Base-by-base conservation (phyloP, 192 early-diverging fungal genomes). In the Coemansia asiatica region DNA sequence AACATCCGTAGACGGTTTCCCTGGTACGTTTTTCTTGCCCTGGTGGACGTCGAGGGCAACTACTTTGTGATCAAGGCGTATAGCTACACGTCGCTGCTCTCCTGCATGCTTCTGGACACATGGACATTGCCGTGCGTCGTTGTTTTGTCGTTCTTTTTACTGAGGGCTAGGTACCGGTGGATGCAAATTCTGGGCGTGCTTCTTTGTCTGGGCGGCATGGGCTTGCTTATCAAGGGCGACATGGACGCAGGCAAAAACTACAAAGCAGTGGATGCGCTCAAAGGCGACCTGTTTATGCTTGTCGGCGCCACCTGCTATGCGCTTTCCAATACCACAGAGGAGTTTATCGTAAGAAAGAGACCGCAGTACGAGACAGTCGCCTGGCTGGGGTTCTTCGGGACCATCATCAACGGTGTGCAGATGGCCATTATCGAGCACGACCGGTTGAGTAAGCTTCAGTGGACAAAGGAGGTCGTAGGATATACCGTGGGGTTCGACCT, bases 51-150 rank as follows among this genome's bases (percentile, higher is more conserved):
- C 2, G 90, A 93, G 71, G 91, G 88, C 67, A 93, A 93, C 61
- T 93, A 88, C 63, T 90, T 93, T 82, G 86, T 89, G 15, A 87
- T 91, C 58, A 91, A 90, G 77, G 86, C 89, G 8, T 93, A 85
- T 60, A 77, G 71, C 63, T 91, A 91, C 66, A 93, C 91, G 18
- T 90, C 88, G 16, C 63, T 91, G 2, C 74, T 93, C 36, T 90
- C 90, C 0, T 87, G 85, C 64, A 90, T 90, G 89, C 71, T 93
- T 47, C 79, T 93, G 18, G 89, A 91, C 65, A 86, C 89, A 21
- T 91, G 90, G 90, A 85, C 89, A 4, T 87, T 87, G 35, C 88
- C 89, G 9, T 87, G 89, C 8, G 89, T 89, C n/a, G 85, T 91
- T 62, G 60, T 90, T n/a, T 57, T 93, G 44, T 86, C 84, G 33